These are phyloP conservation scores for Sporothrix brasiliensis DNA, from an alignment of 2,329 filamentous ascomycete genomes.

Conservation along the genomic window DNA sequence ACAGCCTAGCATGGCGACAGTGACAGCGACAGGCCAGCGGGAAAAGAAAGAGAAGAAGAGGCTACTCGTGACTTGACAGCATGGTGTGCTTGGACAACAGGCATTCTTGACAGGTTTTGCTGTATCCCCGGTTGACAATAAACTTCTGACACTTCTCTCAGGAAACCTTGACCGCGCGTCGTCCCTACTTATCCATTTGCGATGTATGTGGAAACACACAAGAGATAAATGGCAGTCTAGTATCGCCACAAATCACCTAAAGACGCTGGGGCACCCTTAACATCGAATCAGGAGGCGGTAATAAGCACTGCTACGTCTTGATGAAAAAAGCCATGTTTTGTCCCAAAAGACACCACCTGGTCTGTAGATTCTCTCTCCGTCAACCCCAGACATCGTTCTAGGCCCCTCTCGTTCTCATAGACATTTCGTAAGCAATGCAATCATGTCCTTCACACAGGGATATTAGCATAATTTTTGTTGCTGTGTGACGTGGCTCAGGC, in stretches of 20 bases:
- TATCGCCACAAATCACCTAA: not conserved
- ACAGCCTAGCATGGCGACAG: no score
- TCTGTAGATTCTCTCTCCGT: not conserved
- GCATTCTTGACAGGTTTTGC: no score
- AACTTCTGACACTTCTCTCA: no score
- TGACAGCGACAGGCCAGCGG: no score
- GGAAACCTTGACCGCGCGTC: not conserved
- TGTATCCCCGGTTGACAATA: no score
- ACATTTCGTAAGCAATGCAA: no score
- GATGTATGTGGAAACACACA: constrained; percentile 2
- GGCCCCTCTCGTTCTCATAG: no score
- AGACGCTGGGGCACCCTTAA: not conserved
- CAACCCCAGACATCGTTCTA: not conserved
- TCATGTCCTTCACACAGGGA: no score
- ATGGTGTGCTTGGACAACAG: no score
- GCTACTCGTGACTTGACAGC: no score
- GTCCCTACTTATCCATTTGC: not conserved
- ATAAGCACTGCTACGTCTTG: not conserved
- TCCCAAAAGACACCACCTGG: not conserved
- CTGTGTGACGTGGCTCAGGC: not conserved
- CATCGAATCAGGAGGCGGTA: not conserved
- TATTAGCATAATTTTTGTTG: not conserved
- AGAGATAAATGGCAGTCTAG: not conserved
- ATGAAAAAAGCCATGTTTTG: not conserved
- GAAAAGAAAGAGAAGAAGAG: no score